Conservation (phyloP, 306 rosid genomes). For the Adenanthera pavonina region DNA sequence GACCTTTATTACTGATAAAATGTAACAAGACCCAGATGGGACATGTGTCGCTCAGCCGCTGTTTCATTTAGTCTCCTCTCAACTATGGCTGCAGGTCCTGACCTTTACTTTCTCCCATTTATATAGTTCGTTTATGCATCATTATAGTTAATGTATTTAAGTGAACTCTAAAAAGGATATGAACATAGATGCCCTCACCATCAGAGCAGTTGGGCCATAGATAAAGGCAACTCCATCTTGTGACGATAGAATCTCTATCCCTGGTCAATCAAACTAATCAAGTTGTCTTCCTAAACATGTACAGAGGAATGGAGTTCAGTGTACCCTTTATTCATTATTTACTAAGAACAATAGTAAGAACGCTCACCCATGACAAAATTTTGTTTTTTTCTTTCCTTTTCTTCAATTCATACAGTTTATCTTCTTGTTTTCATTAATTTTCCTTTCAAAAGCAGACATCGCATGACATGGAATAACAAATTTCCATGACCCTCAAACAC, state of each 20-base stretch:
- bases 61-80: too few species aligned
- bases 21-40: background rate
- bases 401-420: background rate
- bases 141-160: background rate
- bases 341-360: background rate
- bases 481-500: background rate
- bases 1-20: background rate
- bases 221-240: background rate
- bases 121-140: background rate
- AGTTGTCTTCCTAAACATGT: background rate
- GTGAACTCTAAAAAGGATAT: background rate
- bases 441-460: constrained; percentile 18
- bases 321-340: background rate
- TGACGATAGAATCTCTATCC: background rate
- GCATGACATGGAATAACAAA: constrained; percentile 13
- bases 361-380: background rate
- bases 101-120: background rate
- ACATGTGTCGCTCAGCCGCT: background rate
- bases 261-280: background rate
- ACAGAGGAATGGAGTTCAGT: background rate
- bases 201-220: background rate
- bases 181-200: background rate
- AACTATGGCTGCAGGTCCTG: too few species aligned
- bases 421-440: constrained; percentile 6
- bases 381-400: background rate